These are phyloP conservation scores for Saksenaea oblongispora DNA, from an alignment of 371 early-diverging fungal genomes.

Conservation along the genomic window DNA sequence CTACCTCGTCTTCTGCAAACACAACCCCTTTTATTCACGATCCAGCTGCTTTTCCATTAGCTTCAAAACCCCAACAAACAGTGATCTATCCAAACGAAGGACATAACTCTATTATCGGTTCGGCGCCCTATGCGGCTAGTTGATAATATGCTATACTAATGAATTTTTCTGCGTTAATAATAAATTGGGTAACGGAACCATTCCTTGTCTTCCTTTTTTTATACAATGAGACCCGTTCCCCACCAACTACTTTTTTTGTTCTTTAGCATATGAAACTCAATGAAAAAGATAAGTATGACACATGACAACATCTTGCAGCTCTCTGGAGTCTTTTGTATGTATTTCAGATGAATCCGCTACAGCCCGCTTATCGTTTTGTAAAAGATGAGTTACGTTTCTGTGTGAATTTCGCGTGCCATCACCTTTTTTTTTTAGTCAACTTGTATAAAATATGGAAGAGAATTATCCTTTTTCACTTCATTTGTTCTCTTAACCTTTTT, in stretches of 20 bases:
- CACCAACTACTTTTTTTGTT: neutral
- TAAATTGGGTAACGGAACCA: neutral
- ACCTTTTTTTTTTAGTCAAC: neutral
- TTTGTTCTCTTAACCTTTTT: too few relatives aligned
- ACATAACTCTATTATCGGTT: neutral
- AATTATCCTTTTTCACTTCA: conserved; percentile 3
- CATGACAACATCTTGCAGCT: conserved; percentile 3
- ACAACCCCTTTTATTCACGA: conserved; percentile 2
- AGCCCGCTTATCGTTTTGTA: neutral
- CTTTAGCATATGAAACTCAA: neutral
- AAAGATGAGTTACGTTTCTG: neutral
- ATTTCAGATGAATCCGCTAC: neutral
- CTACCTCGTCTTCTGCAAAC: neutral
- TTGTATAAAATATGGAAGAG: conserved; percentile 3
- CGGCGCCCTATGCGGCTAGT: neutral
- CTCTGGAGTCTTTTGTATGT: neutral
- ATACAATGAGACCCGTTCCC: neutral
- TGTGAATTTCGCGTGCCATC: conserved; percentile 1
- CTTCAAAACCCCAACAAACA: conserved; percentile 3
- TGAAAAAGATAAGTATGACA: neutral
- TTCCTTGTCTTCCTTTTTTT: neutral
- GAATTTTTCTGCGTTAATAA: neutral
- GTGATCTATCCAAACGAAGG: neutral
- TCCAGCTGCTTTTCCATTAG: conserved; percentile 7
- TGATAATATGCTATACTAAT: neutral